These are phyloP conservation scores for Lactarius evosmus DNA, from an alignment of 768 basidiomycete species.

Conservation along the genomic window DNA sequence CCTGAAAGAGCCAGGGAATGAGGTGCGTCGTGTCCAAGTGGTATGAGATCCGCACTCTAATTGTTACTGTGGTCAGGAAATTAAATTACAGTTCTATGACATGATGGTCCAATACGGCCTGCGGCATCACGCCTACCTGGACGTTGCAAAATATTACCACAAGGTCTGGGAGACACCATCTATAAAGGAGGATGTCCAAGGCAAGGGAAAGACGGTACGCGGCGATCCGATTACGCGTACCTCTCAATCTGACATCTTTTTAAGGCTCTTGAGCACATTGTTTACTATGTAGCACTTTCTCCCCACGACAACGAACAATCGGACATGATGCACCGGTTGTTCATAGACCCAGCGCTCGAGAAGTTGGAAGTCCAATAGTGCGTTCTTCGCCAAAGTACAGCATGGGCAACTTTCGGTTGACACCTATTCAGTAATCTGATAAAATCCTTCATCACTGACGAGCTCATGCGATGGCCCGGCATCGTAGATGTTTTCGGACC, in stretches of 20 bases:
- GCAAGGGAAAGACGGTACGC: conserved; percentile 65
- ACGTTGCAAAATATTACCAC: conserved; percentile 92
- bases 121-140: conserved; percentile 79
- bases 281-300: conserved; percentile 91
- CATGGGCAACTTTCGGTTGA: conserved; percentile 25
- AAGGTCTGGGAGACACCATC: conserved; percentile 97
- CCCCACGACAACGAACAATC: conserved; percentile 96
- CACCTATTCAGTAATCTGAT: conserved; percentile 70
- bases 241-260: conserved; percentile 19
- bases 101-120: conserved; percentile 95
- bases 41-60: conserved; percentile 1
- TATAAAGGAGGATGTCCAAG: conserved; percentile 77
- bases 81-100: conserved; percentile 95
- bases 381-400: conserved; percentile 26
- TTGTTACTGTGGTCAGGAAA: too few relatives aligned
- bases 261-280: conserved; percentile 90
- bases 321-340: conserved; percentile 91
- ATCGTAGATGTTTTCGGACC: conserved; percentile 86
- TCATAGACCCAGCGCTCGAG: conserved; percentile 68
- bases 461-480: conserved; percentile 96
- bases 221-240: background rate
- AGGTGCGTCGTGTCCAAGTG: conserved; percentile 49
- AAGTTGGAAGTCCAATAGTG: conserved; percentile 87
- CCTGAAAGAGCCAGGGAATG: conserved; percentile 82
- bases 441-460: conserved; percentile 89